A percentile compares a stretch with the other conserved stretches of the same genome.
Evolutionary conservation across 441 rosid species (phyloP).

Genomic region (Flueggea neowawraea): DNA sequence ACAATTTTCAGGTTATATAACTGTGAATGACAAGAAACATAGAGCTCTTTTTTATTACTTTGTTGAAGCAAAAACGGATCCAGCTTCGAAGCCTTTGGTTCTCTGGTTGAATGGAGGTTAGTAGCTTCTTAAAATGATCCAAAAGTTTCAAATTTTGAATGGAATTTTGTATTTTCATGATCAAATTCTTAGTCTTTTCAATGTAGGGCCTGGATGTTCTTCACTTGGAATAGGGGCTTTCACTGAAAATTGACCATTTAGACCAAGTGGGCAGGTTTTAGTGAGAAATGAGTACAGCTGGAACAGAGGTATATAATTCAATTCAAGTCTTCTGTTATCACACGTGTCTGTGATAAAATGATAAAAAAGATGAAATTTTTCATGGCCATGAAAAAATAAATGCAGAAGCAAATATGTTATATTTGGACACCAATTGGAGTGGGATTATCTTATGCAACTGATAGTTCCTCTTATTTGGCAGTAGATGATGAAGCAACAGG

Average conservation of each 20-base stretch:
- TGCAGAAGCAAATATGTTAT: constrained; percentile 97
- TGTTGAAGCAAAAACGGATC: constrained; percentile 79
- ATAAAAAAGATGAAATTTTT: not conserved
- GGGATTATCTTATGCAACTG: constrained; percentile 92
- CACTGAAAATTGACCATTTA: constrained; percentile 93
- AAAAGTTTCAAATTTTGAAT: constrained; percentile 3
- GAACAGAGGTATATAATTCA: constrained; percentile 62
- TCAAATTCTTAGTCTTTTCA: not conserved
- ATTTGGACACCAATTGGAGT: constrained; percentile 94
- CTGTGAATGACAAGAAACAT: constrained; percentile 62
- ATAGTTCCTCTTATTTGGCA: constrained; percentile 60
- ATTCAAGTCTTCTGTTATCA: not conserved
- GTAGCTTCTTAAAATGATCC: not conserved
- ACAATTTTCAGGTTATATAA: constrained; percentile 88
- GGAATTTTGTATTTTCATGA: not conserved
- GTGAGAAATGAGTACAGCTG: constrained; percentile 86
- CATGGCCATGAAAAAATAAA: not conserved
- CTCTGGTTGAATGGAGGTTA: constrained; percentile 99
- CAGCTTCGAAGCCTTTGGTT: constrained; percentile 80
- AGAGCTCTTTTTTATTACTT: constrained; percentile 93
- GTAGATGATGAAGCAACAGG: constrained; percentile 90
- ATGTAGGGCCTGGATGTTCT: constrained; percentile 96
- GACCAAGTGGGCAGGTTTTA: constrained; percentile 72
- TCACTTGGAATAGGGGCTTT: constrained; percentile 97
- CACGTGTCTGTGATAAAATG: not conserved